Base-by-base conservation (phyloP, 495 filamentous ascomycete species). In the Aspergillus panamensis region DNA sequence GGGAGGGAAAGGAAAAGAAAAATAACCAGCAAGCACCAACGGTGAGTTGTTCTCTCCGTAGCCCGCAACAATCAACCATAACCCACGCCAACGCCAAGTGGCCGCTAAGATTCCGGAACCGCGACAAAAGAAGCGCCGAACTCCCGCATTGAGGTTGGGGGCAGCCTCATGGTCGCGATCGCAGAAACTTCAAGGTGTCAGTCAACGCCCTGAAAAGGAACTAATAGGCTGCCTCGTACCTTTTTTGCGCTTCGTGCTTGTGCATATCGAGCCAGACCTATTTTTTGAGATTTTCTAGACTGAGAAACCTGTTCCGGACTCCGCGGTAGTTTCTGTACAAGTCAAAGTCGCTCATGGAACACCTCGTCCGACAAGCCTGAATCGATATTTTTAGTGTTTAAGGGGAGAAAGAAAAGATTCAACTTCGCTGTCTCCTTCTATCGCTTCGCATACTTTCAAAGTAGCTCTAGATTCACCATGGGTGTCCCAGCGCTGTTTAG, bases 401-500 rank as follows among this genome's bases (percentile, higher is more conserved):
- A 9, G 0, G 16, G 19, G 43, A 39, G 45, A 44, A 35, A 48
- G 32, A 45, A 54, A 47, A 44, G 37, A 39, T 56, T 31, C 48
- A 37, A 19, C 10, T 60, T n/a, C n/a, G n/a, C 51, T 47, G 48
- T 55, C 51, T 29, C 40, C 10, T 20, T 50, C 16, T 42, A 3
- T 12, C 39, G 5, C 33, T 53, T 12, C 25, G 48, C 30, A 53
- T 48, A 48, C 29, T 40, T 19, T 35, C 25, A 12, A 10, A 43
- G 25, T 35, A 55, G 40, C 13, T 59, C 55, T 66, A 45, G 1
- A 59, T 65, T 65, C 74, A 84, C 65, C 50, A 96, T 96, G 92
- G 92, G 92, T 90, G 91, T 96, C 68, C 92, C 92, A 62, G 91
- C 92, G 55, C 84, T 92, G 33, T 96, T 94, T 74, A 78, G 91